Base-by-base conservation (phyloP, 805 yeast genomes). In the Starmerella cellae region DNA sequence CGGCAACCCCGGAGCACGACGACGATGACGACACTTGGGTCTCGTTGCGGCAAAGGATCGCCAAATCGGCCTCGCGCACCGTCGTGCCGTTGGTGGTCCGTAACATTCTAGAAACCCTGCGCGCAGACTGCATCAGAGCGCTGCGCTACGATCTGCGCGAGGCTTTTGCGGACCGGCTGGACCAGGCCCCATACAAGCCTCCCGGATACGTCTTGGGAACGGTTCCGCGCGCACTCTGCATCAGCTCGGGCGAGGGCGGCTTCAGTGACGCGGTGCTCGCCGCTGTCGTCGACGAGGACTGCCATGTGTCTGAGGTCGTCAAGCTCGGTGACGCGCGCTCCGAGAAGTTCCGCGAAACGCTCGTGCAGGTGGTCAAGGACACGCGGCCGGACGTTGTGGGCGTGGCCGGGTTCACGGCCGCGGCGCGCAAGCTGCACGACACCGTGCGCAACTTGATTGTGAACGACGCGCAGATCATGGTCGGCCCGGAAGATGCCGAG, bases 171-270 rank as follows among this genome's bases (percentile, higher is more conserved):
- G 68, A 72, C 19, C 79, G 77, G 54, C 69, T 91, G 28, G 91
- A 88, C 59, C 97, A 87, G 65, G 95, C 97, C 2, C 96, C 99
- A 26, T 87, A 67, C 61, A 77, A 81, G 52, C 95, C 97, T 5
- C 70, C 73, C 36, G 79, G 82, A 4, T 79, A 70, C 50, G 82
- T 75, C 35, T 69, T 73, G 45, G 95, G 96, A 35, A 81, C 94
- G 4, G 69, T 76, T 41, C 95, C 98, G 18, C 77, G 81, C 48
- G 88, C 84, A 0, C 65, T 91, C 49, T 76, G 95, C 0, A 55
- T 91, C 24, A 73, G 94, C 0, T 76, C 81, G 52, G 98, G 98
- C 53, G 79, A 79, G 61, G 96, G 95, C 56, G 79, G 75, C 48
- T 73, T 68, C 55, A 73, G 75, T 34, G 94, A 91, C 60, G 95